Conservation (phyloP, 768 basidiomycete species). For the Phaeolepiota aurea region DNA sequence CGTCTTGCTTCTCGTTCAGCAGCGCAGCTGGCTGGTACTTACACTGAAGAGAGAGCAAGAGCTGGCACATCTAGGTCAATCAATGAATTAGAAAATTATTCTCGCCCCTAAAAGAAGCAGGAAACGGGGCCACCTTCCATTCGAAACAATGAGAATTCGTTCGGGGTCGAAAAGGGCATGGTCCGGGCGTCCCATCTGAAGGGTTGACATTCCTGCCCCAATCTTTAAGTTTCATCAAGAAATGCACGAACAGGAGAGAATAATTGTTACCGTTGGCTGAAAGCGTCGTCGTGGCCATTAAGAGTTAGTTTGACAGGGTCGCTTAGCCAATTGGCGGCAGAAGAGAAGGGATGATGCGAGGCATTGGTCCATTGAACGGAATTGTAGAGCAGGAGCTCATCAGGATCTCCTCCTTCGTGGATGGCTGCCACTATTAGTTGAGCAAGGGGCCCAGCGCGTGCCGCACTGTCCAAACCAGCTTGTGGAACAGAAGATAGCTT, state of each 20-base stretch:
- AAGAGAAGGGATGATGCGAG: slow-evolving; percentile 32
- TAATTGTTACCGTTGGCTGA: slow-evolving; percentile 32
- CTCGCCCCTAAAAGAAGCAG: no score
- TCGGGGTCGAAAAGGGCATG: slow-evolving; percentile 38
- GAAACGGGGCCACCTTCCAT: slow-evolving; percentile 49
- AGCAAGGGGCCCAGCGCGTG: slow-evolving; percentile 41
- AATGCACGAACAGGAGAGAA: slow-evolving; percentile 1
- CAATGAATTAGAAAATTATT: not conserved
- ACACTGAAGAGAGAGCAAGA: slow-evolving; percentile 41
- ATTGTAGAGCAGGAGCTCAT: slow-evolving; percentile 36
- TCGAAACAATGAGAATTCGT: slow-evolving; percentile 46
- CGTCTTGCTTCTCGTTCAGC: not conserved
- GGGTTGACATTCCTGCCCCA: slow-evolving; percentile 40
- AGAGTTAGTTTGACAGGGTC: slow-evolving; percentile 31
- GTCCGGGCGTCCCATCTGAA: slow-evolving; percentile 27
- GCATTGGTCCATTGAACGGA: slow-evolving; percentile 40
- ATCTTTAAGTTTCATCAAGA: slow-evolving; percentile 16
- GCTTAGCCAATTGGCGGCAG: slow-evolving; percentile 35
- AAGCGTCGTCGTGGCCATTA: slow-evolving; percentile 41
- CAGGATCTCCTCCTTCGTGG: slow-evolving; percentile 34
- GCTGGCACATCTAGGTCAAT: slow-evolving; percentile 28
- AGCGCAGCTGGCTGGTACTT: slow-evolving; percentile 10
- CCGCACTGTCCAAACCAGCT: slow-evolving; percentile 42
- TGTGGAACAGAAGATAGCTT: slow-evolving; percentile 44
- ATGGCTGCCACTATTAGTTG: slow-evolving; percentile 39